These are phyloP conservation scores for Dactylellina sp. DNA, from an alignment of 2,329 filamentous ascomycete species.

Conservation along the genomic window DNA sequence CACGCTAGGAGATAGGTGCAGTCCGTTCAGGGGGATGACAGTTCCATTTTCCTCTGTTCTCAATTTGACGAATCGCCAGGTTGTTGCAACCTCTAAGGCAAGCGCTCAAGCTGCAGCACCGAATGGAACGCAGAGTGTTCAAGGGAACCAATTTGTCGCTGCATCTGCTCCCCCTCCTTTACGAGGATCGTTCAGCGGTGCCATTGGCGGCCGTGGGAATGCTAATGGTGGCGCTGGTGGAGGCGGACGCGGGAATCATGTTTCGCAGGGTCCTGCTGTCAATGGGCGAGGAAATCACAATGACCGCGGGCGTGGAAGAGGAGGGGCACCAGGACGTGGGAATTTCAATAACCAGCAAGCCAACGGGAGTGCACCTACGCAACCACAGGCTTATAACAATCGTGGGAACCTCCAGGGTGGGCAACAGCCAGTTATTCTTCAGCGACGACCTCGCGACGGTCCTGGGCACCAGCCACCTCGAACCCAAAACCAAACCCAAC, in stretches of 20 bases:
- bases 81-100: conserved; percentile 75
- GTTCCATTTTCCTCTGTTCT: conserved; percentile 88
- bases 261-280: conserved; percentile 29
- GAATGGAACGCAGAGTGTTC: conserved; percentile 67
- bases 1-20: conserved; percentile 87
- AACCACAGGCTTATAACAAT: conserved; percentile 41
- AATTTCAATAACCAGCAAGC: conserved; percentile 55
- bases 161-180: conserved; percentile 70
- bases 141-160: conserved; percentile 72
- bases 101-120: conserved; percentile 68
- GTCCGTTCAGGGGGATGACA: conserved; percentile 92
- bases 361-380: conserved; percentile 18
- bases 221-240: conserved; percentile 27
- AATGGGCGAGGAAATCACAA: conserved; percentile 12
- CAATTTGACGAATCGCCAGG: conserved; percentile 84
- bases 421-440: conserved; percentile 39
- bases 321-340: conserved; percentile 64
- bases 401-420: conserved; percentile 37
- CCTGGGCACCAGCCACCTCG: conserved; percentile 38
- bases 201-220: conserved; percentile 65
- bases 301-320: conserved; percentile 62
- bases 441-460: conserved; percentile 45
- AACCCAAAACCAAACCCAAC: conserved; percentile 16
- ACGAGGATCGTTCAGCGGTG: conserved; percentile 71
- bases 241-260: conserved; percentile 23